Conservation (phyloP, 495 filamentous ascomycete species). For the Tuber microsphaerosporum region DNA sequence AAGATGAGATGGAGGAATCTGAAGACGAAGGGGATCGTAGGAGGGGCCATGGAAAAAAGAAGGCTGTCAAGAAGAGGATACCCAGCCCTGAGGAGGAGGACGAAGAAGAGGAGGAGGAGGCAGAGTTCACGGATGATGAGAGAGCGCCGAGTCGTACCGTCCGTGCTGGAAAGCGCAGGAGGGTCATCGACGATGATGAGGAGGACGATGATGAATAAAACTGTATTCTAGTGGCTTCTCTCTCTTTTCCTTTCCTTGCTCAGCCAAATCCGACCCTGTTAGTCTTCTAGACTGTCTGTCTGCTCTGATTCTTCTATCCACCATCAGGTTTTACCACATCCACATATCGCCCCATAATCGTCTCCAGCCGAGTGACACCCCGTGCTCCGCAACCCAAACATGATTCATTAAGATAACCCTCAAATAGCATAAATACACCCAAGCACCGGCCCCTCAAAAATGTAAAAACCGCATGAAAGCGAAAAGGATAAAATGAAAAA, state of each 20-base stretch:
- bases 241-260: constrained; percentile 4
- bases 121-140: constrained; percentile 37
- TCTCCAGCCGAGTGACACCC: neutral
- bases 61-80: constrained; percentile 27
- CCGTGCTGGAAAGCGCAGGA: constrained; percentile 29
- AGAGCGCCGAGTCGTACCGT: constrained; percentile 18
- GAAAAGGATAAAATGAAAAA: constrained; percentile 4
- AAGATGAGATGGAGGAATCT: constrained; percentile 54
- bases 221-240: constrained; percentile 24
- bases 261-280: neutral
- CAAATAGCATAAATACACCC: constrained; percentile 18
- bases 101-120: constrained; percentile 34
- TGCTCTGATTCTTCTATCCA: neutral
- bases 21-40: constrained; percentile 47
- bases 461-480: constrained; percentile 12
- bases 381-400: constrained; percentile 10
- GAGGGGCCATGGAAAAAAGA: constrained; percentile 38
- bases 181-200: constrained; percentile 35
- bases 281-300: neutral
- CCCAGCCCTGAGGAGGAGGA: constrained; percentile 37
- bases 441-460: constrained; percentile 8
- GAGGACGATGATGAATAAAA: constrained; percentile 30
- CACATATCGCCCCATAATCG: constrained; percentile 8
- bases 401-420: constrained; percentile 2
- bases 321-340: neutral